Evolutionary conservation across 73 alveolate species (phyloP).

Genomic region (Uronychia setigera): DNA sequence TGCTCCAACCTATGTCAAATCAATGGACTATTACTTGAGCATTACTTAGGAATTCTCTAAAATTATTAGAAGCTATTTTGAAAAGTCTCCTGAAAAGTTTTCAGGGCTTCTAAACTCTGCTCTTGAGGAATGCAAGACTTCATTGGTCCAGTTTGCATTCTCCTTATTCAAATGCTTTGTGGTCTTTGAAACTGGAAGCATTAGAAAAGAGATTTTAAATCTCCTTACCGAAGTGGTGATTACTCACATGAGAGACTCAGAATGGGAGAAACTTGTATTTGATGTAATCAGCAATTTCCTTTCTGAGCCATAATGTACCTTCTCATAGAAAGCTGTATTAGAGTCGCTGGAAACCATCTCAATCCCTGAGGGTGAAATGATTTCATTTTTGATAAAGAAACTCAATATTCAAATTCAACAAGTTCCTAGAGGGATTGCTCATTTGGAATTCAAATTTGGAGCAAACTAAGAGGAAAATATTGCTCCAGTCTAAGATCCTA

Average conservation of each 20-base stretch:
- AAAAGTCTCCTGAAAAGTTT: neutral
- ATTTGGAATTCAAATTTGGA: neutral
- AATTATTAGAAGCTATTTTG: conserved; percentile 14
- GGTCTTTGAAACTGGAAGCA: conserved; percentile 28
- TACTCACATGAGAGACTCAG: conserved; percentile 21
- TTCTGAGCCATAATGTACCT: conserved; percentile 15
- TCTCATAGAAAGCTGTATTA: conserved; percentile 23
- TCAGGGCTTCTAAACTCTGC: neutral
- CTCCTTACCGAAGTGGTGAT: conserved; percentile 14
- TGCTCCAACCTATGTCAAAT: neutral
- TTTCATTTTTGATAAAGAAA: conserved; percentile 20
- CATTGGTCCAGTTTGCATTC: neutral
- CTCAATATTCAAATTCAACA: neutral
- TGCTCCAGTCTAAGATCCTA: neutral
- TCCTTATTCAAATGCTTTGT: conserved; percentile 26
- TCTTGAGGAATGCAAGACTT: neutral
- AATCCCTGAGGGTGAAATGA: conserved; percentile 42
- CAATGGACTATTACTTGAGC: conserved; percentile 19
- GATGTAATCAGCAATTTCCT: conserved; percentile 23
- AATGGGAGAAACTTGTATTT: conserved; percentile 14
- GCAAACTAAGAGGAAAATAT: neutral
- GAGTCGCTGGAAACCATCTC: conserved; percentile 20
- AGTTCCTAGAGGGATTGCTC: neutral
- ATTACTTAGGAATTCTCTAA: conserved; percentile 32
- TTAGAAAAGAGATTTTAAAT: conserved; percentile 10